Conservation (phyloP, 345 rosid genomes). For the Eucalyptus pauciflora region DNA sequence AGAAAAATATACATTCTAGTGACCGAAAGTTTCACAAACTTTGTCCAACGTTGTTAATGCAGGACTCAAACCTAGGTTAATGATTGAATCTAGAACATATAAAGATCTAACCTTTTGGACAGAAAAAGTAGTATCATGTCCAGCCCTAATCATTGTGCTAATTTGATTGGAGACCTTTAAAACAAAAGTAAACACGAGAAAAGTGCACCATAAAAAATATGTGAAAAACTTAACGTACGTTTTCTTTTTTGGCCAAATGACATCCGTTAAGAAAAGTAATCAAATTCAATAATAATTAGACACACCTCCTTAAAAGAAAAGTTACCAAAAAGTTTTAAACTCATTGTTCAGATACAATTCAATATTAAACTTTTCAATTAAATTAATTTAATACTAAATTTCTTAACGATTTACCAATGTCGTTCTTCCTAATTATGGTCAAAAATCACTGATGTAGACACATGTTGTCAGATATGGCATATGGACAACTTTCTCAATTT, state of each 20-base stretch:
- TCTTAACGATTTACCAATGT: neutral
- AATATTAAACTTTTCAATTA: neutral
- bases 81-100: neutral
- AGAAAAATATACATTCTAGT: neutral
- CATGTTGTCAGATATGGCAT: neutral
- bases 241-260: neutral
- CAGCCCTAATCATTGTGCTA: neutral
- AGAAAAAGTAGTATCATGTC: neutral
- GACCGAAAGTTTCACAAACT: neutral
- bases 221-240: neutral
- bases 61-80: neutral
- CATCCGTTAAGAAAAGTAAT: neutral
- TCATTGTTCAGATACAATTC: neutral
- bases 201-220: neutral
- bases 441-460: rapidly evolving
- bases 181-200: neutral
- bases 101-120: neutral
- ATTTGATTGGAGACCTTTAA: neutral
- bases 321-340: neutral
- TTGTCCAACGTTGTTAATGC: neutral
- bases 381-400: neutral
- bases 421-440: neutral
- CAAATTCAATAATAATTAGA: neutral
- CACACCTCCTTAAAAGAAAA: neutral
- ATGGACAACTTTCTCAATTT: neutral